Evolutionary conservation across 495 filamentous ascomycete species (phyloP), one percentile per base, ranked within the genome.

Genomic region (Talaromyces stipitatus): DNA sequence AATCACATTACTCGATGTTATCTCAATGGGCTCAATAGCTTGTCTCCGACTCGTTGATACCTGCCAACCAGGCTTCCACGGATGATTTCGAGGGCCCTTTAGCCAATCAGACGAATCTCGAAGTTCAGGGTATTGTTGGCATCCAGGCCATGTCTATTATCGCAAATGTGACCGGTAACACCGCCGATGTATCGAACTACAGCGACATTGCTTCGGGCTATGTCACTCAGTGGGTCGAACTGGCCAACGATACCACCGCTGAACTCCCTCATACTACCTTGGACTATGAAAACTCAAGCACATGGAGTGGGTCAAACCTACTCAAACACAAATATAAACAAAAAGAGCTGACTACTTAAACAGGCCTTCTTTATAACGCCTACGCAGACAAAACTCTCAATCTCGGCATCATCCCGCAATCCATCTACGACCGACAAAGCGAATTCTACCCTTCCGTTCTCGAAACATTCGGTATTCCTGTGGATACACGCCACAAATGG

Each of bases 111-210:
- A 83, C 80, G 2, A 80, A 78, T 57, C 72, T 83, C 2, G 81
- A 81, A 4, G 79, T 84, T 61, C 82, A 82, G 52, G 76, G 78
- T 24, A 78, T 80, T 2, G 71, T 85, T 2, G 80, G 74, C 2
- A 67, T 85, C 27, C 76, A 72, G 43, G 78, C 79, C 29, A 77
- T 69, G 27, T 28, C 50, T 16, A 10, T 33, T 18, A 52, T 52
- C 22, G 50, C 27, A 10, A 33, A 52, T 5, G 16, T 52, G 16
- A 32, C 50, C 57, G 77, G 79, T 5, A 64, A 65, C 22, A 54
- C 79, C 36, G 72, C 68, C 45, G 71, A 72, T 3, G 54, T 66
- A 6, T 20, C 46, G 0, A 64, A 68, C 9, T 82, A 80, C 59
- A 74, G 71, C 10, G 62, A 59, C 5, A 68, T 69, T 47, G 77